Conservation (phyloP, 2,329 filamentous ascomycete species). For the Rutstroemia sp. region DNA sequence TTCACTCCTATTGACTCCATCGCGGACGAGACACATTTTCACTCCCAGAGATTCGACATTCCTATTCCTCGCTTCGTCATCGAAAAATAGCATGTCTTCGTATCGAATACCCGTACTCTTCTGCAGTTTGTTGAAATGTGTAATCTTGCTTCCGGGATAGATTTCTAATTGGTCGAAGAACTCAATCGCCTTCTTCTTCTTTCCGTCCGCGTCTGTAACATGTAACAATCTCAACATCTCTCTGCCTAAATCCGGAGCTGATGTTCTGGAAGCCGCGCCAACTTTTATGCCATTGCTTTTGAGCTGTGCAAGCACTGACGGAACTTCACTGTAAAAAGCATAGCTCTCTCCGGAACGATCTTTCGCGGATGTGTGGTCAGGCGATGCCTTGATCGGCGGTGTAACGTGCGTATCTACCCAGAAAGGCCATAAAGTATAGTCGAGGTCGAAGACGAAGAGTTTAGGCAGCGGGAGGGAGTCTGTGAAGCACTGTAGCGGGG, state of each 20-base stretch:
- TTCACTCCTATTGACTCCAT: slow-evolving; percentile 71
- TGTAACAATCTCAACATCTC: slow-evolving; percentile 74
- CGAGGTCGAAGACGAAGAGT: slow-evolving; percentile 87
- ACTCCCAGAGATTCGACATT: slow-evolving; percentile 72
- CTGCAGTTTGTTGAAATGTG: slow-evolving; percentile 71
- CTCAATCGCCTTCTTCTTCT: slow-evolving; percentile 41
- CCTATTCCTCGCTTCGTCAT: slow-evolving; percentile 80
- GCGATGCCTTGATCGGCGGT: slow-evolving; percentile 54
- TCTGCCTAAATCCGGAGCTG: slow-evolving; percentile 69
- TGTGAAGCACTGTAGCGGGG: slow-evolving; percentile 22
- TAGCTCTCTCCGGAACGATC: slow-evolving; percentile 59
- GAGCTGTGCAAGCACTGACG: slow-evolving; percentile 53
- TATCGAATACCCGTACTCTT: slow-evolving; percentile 63
- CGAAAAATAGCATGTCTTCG: slow-evolving; percentile 91
- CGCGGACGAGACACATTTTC: slow-evolving; percentile 62
- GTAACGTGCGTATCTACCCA: slow-evolving; percentile 93
- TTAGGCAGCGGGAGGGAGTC: slow-evolving; percentile 34
- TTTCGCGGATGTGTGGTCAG: slow-evolving; percentile 35
- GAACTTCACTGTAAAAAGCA: slow-evolving; percentile 64
- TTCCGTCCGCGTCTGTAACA: slow-evolving; percentile 33
- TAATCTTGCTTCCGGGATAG: slow-evolving; percentile 74
- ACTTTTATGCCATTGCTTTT: slow-evolving; percentile 43
- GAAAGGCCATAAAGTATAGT: slow-evolving; percentile 99
- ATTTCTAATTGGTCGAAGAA: slow-evolving; percentile 58
- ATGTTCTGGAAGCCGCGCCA: slow-evolving; percentile 73